phyloP scores from a whole-genome alignment of 2,329 filamentous ascomycete genomes.

The Rutstroemia sp. region DNA sequence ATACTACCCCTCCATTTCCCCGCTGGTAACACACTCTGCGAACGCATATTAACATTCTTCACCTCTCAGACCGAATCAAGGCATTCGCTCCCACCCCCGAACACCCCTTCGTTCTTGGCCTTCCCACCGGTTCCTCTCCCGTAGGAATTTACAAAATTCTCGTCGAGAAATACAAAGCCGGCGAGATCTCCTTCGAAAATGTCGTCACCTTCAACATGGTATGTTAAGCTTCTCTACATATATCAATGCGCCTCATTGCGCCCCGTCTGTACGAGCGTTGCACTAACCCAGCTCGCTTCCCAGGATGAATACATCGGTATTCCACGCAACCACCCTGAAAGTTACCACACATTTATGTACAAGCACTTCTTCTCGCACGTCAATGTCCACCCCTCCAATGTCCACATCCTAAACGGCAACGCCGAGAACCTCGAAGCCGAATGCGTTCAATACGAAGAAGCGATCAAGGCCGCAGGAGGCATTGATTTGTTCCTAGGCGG shows the following conservation, averaged over 20 bases:
- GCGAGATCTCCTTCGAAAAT: constrained; percentile 74
- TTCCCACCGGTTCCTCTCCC: constrained; percentile 78
- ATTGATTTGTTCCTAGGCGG: constrained; percentile 83
- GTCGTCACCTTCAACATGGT: constrained; percentile 92
- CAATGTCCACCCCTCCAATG: constrained; percentile 73
- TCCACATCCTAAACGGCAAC: constrained; percentile 79
- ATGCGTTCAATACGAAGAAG: constrained; percentile 71
- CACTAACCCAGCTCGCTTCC: not conserved
- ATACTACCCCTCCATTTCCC: not conserved
- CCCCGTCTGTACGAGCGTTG: not conserved
- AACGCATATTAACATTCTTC: not conserved
- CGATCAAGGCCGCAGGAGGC: constrained; percentile 66
- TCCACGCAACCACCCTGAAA: constrained; percentile 74
- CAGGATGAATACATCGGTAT: constrained; percentile 83
- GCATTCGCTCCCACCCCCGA: constrained; percentile 63
- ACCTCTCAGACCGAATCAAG: constrained; percentile 60
- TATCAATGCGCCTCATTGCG: not conserved
- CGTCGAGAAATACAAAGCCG: constrained; percentile 62
- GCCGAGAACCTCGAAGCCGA: constrained; percentile 67
- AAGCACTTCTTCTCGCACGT: constrained; percentile 84
- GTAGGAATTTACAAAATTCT: constrained; percentile 71
- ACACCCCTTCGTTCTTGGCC: constrained; percentile 72
- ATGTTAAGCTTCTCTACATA: constrained; percentile 24
- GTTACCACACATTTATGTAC: constrained; percentile 92
- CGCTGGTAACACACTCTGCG: not conserved